Evolutionary conservation across 441 rosid genomes (phyloP).

Genomic region (Euphorbia schlechtendalii): DNA sequence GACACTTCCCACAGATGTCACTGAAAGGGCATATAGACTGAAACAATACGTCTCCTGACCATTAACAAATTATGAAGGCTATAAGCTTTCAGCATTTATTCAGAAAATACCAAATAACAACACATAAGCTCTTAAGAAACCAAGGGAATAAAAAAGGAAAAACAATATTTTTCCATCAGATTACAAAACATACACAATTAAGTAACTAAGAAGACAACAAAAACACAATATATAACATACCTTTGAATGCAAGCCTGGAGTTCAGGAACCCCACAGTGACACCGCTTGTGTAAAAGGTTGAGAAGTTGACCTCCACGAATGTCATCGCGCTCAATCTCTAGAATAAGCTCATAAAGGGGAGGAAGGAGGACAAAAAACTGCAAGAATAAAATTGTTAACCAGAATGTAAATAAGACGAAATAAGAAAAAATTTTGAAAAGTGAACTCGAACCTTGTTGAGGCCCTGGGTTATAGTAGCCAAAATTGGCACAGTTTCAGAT

Average conservation of each 20-base stretch:
- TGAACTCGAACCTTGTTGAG: conserved; percentile 64
- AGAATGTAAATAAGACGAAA: background rate
- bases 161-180: no score
- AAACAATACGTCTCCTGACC: background rate
- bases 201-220: background rate
- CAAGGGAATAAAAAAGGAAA: background rate
- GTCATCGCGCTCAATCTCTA: conserved; percentile 88
- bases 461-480: conserved; percentile 81
- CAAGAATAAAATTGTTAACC: background rate
- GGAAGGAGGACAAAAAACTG: conserved; percentile 91
- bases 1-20: no score
- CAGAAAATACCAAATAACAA: background rate
- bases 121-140: background rate
- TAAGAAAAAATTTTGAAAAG: background rate
- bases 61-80: background rate
- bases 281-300: conserved; percentile 73
- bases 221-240: conserved; percentile 24
- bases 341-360: conserved; percentile 76
- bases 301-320: conserved; percentile 90
- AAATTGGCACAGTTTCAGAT: conserved; percentile 68
- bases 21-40: background rate
- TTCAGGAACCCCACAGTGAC: conserved; percentile 98
- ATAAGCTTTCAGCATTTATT: conserved; percentile 5
- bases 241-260: conserved; percentile 90
- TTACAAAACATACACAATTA: background rate